Evolutionary conservation across 140 eudicot genomes (phyloP).

Genomic region (Anethum foeniculum): DNA sequence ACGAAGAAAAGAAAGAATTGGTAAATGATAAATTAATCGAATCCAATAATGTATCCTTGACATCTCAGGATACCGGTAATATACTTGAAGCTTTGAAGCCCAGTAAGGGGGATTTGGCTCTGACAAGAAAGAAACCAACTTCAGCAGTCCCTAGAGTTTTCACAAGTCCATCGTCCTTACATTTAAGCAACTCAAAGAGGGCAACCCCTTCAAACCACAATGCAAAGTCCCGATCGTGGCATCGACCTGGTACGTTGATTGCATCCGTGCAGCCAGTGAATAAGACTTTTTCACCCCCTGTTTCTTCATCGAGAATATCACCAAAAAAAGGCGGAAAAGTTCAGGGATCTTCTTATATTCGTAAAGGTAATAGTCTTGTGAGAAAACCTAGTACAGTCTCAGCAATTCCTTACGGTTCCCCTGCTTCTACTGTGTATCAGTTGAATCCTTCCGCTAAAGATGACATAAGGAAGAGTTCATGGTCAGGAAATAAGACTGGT

Average conservation of each 20-base stretch:
- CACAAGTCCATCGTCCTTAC: conserved; percentile 29
- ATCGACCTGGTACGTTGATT: conserved; percentile 38
- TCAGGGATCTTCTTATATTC: conserved; percentile 49
- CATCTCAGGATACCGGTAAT: conserved; percentile 29
- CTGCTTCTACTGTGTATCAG: conserved; percentile 30
- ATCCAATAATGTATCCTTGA: conserved; percentile 17
- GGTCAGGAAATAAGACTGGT: conserved; percentile 10
- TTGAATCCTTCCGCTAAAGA: conserved; percentile 24
- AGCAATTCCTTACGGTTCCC: conserved; percentile 16
- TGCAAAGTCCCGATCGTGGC: conserved; percentile 76
- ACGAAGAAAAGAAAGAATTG: conserved; percentile 20
- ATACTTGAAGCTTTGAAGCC: conserved; percentile 20
- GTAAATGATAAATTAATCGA: conserved; percentile 7
- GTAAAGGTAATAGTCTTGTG: conserved; percentile 83
- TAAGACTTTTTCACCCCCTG: conserved; percentile 23
- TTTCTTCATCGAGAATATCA: conserved; percentile 20
- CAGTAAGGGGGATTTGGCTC: conserved; percentile 18
- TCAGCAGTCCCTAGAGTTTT: conserved; percentile 36
- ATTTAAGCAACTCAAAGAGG: conserved; percentile 27
- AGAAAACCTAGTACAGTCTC: conserved; percentile 44
- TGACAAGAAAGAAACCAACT: conserved; percentile 29
- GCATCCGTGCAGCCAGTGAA: conserved; percentile 13
- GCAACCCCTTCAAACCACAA: conserved; percentile 26
- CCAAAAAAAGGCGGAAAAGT: conserved; percentile 24
- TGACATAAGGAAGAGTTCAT: conserved; percentile 28